phyloP scores from a whole-genome alignment of 352 stramenopile species.

The Pythium chondricola region DNA sequence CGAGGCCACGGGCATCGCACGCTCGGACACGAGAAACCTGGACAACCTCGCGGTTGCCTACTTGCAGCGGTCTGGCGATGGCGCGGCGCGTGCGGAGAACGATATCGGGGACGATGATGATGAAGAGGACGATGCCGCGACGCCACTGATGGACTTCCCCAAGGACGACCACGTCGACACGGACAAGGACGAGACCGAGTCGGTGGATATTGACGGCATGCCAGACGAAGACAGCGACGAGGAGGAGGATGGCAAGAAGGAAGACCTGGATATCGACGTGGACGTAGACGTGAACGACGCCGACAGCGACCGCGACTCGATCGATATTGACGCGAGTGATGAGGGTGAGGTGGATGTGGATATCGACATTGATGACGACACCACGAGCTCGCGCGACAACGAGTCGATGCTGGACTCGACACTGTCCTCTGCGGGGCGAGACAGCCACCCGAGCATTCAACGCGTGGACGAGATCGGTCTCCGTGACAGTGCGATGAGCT shows the following conservation, averaged over 20 bases:
- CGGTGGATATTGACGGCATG: slow-evolving; percentile 17
- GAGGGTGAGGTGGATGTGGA: slow-evolving; percentile 24
- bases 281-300: slow-evolving; percentile 15
- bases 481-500: slow-evolving; percentile 3
- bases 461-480: slow-evolving; percentile 18
- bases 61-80: slow-evolving; percentile 23
- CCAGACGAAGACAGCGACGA: slow-evolving; percentile 11
- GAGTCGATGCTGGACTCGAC: slow-evolving; percentile 7
- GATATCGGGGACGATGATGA: slow-evolving; percentile 21
- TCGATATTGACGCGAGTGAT: slow-evolving; percentile 24
- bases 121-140: slow-evolving; percentile 15
- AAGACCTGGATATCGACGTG: slow-evolving; percentile 20
- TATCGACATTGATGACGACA: slow-evolving; percentile 22
- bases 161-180: slow-evolving; percentile 7
- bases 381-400: slow-evolving; percentile 7
- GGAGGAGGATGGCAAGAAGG: slow-evolving; percentile 21
- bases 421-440: background rate
- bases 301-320: slow-evolving; percentile 19
- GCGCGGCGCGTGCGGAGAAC: slow-evolving; percentile 9
- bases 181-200: slow-evolving; percentile 17
- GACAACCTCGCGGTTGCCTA: slow-evolving; percentile 23
- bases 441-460: slow-evolving; percentile 19
- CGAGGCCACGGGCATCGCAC: background rate
- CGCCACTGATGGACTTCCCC: slow-evolving; percentile 13
- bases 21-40: slow-evolving; percentile 8